Base-by-base conservation (phyloP, 2,329 filamentous ascomycete species). In the Aspergillus neoniger region DNA sequence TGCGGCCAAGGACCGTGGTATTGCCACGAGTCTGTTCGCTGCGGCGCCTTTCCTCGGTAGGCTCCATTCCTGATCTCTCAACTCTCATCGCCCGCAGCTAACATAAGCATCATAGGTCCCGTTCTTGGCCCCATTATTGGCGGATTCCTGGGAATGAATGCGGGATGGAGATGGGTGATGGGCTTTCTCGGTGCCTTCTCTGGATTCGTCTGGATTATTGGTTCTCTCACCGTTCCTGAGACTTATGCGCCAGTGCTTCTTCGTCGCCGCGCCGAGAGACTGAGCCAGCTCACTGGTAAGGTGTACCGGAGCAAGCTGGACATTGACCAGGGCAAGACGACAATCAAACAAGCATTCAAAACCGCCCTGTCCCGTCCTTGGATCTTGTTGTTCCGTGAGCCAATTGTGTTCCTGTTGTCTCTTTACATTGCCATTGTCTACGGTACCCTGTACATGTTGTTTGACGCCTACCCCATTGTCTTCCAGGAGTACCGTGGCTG, bases 91-190 rank as follows among this genome's bases (percentile, higher is more conserved):
- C 14, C 25, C n/a, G 21, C 41, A 36, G 17, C 59, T 62, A 55
- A 62, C 39, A 17, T 9, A 23, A 48, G 14, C 17, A 36, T 2
- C 48, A 1, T 28, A 64, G 66, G 88, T 1, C 87, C 88, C 0
- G 83, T 76, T 57, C 85, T 78, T 70, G 87, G 88, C 0, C 89
- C 89, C 1, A 86, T 91, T 49, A 83, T 84, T 6, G 86, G 86
- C 63, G 88, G 88, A 2, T 91, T 91, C 72, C 76, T 90, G 1
- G 85, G 86, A 9, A 81, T 87, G 71, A 79, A 82, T 2, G 82
- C 81, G 14, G 88, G 87, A 15, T 91, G 89, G 89, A 80, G 86
- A 67, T 91, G 88, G 89, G 84, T 91, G 21, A 80, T 85, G 72
- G 86, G 86, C 1, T 74, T 90, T 52, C 81, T 87, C 69, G 81